Conservation (phyloP, 805 yeast genomes). For the Starmerella davenportii region DNA sequence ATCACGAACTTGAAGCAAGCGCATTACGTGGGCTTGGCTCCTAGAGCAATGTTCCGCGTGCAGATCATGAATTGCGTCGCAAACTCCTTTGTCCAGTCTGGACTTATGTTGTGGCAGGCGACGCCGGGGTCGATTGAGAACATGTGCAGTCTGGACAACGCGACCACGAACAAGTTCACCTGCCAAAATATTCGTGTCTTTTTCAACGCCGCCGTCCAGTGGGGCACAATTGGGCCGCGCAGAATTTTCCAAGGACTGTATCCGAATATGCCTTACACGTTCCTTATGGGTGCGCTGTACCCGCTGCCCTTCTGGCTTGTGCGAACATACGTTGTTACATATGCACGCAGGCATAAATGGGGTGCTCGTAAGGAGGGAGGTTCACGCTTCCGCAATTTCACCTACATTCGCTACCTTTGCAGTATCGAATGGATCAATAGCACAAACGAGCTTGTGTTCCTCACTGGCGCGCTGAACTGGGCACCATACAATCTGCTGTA, state of each 20-base stretch:
- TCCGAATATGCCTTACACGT: constrained; percentile 26
- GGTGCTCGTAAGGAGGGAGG: constrained; percentile 5
- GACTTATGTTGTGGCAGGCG: constrained; percentile 23
- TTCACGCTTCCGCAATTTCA: constrained; percentile 7
- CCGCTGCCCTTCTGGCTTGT: constrained; percentile 47
- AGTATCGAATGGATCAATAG: constrained; percentile 19
- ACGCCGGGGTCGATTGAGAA: constrained; percentile 22
- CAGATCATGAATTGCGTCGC: constrained; percentile 23
- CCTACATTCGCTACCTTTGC: constrained; percentile 6
- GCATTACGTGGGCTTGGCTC: constrained; percentile 43
- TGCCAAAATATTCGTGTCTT: constrained; percentile 20
- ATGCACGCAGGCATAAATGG: constrained; percentile 8
- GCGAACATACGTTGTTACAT: constrained; percentile 28
- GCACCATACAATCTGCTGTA: constrained; percentile 19
- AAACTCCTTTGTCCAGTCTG: constrained; percentile 20
- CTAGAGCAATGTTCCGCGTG: constrained; percentile 38
- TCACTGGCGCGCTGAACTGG: constrained; percentile 29
- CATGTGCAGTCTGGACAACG: constrained; percentile 25
- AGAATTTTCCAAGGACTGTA: constrained; percentile 9
- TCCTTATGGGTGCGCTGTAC: constrained; percentile 35
- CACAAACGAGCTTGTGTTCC: constrained; percentile 30
- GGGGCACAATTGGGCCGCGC: constrained; percentile 37
- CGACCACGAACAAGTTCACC: constrained; percentile 3
- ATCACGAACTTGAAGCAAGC: constrained; percentile 36
- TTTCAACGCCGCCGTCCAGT: constrained; percentile 34